Percentiles rank a stretch among this genome's conserved stretches.
phyloP scores from a whole-genome alignment of 2,329 filamentous ascomycete species.

The Trichoderma simmonsii region DNA sequence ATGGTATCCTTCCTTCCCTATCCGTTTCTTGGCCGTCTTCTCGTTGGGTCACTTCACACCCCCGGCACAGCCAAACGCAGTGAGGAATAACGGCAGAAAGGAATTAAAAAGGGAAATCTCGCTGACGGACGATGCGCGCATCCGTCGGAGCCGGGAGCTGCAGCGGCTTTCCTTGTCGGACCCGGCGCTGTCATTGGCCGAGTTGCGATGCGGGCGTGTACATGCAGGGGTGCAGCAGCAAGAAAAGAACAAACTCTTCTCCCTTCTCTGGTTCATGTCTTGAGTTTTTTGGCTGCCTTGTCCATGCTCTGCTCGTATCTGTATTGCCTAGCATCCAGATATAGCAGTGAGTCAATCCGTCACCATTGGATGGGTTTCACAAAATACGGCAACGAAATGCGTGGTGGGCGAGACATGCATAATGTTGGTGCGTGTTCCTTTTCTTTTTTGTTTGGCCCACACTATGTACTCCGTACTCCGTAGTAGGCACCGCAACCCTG shows the following conservation, averaged over 20 bases:
- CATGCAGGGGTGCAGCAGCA: not conserved
- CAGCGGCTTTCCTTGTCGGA: not conserved
- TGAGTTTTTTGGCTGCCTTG: not conserved
- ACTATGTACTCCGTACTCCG: not conserved
- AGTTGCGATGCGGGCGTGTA: not conserved
- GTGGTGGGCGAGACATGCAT: constrained; percentile 1
- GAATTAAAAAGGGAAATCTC: not conserved
- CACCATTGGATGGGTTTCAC: constrained; percentile 10
- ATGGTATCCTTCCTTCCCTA: not conserved
- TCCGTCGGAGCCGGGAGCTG: constrained; percentile 22
- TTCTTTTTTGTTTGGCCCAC: not conserved
- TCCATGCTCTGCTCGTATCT: not conserved
- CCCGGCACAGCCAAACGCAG: not conserved
- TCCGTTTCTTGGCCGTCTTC: not conserved
- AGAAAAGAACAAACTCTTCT: not conserved
- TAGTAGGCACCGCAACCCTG: not conserved
- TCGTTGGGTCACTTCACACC: not conserved
- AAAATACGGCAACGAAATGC: constrained; percentile 2
- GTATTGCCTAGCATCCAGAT: not conserved
- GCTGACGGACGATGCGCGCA: constrained; percentile 19
- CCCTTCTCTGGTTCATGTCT: not conserved
- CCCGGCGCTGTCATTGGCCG: constrained; percentile 10
- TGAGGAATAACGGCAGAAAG: not conserved
- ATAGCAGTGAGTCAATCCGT: constrained; percentile 5
- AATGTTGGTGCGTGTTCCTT: not conserved